These are phyloP conservation scores for Cyberlindnera mrakii DNA, from an alignment of 805 yeast species.

Conservation along the genomic window DNA sequence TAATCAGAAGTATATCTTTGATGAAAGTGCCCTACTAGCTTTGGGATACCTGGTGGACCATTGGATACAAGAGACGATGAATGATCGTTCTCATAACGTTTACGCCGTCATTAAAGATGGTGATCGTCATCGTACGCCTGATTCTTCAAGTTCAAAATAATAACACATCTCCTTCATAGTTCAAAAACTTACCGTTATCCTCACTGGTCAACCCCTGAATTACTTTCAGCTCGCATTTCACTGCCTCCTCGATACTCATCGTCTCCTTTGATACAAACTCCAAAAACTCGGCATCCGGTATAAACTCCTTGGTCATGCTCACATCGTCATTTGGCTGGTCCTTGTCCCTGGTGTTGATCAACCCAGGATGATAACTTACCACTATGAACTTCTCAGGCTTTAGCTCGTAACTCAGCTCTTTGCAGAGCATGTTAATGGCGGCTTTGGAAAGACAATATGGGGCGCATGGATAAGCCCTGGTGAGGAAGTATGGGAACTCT, in stretches of 20 bases:
- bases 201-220: conserved; percentile 7
- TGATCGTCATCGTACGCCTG: not conserved
- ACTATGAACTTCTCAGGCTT: conserved; percentile 23
- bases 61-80: conserved; percentile 27
- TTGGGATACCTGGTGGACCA: conserved; percentile 31
- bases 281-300: conserved; percentile 10
- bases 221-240: conserved; percentile 12
- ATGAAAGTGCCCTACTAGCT: conserved; percentile 31
- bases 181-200: conserved; percentile 19
- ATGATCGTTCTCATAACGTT: conserved; percentile 1
- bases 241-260: conserved; percentile 12
- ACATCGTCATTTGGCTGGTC: conserved; percentile 13
- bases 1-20: conserved; percentile 23
- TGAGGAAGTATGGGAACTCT: conserved; percentile 11
- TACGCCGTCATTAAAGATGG: conserved; percentile 3
- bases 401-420: conserved; percentile 23
- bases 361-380: conserved; percentile 25
- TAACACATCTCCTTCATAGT: conserved; percentile 13
- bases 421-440: conserved; percentile 27
- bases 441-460: conserved; percentile 34
- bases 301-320: conserved; percentile 7
- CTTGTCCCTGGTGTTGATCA: conserved; percentile 14
- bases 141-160: conserved; percentile 9
- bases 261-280: conserved; percentile 7
- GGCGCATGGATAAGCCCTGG: conserved; percentile 17